A percentile compares a stretch with the other conserved stretches of the same genome.
Conservation (phyloP, 2,329 filamentous ascomycete species). For the Fusarium foetens region DNA sequence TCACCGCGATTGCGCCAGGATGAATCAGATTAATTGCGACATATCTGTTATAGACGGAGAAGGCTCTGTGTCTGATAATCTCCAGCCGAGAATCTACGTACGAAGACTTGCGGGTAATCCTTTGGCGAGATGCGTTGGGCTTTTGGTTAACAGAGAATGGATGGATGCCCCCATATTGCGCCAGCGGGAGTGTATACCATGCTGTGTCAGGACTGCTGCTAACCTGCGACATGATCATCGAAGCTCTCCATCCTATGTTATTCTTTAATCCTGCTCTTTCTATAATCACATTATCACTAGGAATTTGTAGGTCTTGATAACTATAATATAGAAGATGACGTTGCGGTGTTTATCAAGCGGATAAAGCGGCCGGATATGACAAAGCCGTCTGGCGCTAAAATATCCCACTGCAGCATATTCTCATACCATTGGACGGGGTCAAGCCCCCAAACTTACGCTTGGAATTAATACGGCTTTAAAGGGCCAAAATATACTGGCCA, state of each 20-base stretch:
- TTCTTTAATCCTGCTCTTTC: neutral
- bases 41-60: rapidly evolving
- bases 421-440: rapidly evolving
- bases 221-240: rapidly evolving
- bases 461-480: neutral
- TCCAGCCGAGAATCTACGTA: rapidly evolving
- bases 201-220: rapidly evolving
- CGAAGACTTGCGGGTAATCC: neutral
- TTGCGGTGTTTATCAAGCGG: no score
- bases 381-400: no score
- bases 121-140: rapidly evolving
- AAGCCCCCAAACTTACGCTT: rapidly evolving
- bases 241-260: rapidly evolving
- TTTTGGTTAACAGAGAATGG: rapidly evolving
- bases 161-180: rapidly evolving
- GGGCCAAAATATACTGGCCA: rapidly evolving
- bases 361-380: neutral
- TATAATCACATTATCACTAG: no score
- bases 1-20: rapidly evolving
- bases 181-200: neutral
- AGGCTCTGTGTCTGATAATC: rapidly evolving
- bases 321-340: rapidly evolving
- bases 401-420: neutral
- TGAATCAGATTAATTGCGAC: rapidly evolving
- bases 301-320: neutral